Base-by-base conservation (phyloP, 1,139 yeast species). In the Pichia sp. region DNA sequence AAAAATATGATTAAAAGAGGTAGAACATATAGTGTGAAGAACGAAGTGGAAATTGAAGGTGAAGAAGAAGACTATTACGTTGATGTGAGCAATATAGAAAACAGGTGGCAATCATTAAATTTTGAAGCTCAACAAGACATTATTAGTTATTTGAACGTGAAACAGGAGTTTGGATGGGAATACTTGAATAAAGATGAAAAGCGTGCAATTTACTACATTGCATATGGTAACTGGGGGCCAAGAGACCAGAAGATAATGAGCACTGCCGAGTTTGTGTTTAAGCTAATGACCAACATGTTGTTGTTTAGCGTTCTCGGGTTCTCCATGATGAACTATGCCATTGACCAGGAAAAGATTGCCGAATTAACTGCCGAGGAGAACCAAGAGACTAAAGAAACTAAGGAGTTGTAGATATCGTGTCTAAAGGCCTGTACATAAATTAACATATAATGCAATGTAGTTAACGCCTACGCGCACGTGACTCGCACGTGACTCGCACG, bases 211-310 rank as follows among this genome's bases (percentile, higher is more conserved):
- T 74, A 72, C 60, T 75, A 71, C 61, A 72, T 76, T 47, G 72
- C 78, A 28, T 76, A 74, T 53, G 81, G 81, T 35, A 72, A 69
- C 52, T 76, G 80, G 80, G 81, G 81, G 29, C 78, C 80, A 54
- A 67, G 81, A 61, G 51, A 55, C 41, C 31, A 24, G 6, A 46
- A 37, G 3, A 31, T 42, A 4, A 43, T 61, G 53, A 58, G 50
- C 19, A 29, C 50, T 4, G 58, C 63, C 0, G 64, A 61, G 41
- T 44, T 59, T 37, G 49, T 57, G 3, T 60, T 61, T 48, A 54
- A 53, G 27, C 39, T 57, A 26, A 50, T 61, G 52, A 51, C 63
- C 1, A 55, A 53, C 29, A 50, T 56, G 31, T 49, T 61, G 3
- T 42, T 61, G 31, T 61, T 61, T 39, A 53, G 51, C 11, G 64